phyloP scores from a whole-genome alignment of 768 basidiomycete genomes.

The Leccinum pellstonianum region DNA sequence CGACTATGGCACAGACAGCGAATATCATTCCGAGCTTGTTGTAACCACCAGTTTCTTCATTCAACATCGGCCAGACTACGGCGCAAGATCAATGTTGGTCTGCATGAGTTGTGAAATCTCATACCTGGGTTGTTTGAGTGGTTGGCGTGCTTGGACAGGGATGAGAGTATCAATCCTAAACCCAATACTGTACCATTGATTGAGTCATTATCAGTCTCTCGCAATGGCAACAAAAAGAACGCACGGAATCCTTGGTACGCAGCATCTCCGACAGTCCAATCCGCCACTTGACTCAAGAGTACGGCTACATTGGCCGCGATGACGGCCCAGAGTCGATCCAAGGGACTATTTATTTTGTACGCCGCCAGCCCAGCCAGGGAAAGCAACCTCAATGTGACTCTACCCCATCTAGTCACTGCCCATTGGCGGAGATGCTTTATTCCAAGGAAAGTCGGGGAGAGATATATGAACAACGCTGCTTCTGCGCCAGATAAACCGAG shows the following conservation, averaged over 20 bases:
- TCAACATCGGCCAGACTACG: constrained; percentile 77
- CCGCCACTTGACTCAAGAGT: constrained; percentile 49
- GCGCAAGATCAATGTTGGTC: background rate
- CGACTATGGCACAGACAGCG: constrained; percentile 55
- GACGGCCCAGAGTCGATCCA: constrained; percentile 56
- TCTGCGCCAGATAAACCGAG: constrained; percentile 84
- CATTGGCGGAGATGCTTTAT: constrained; percentile 39
- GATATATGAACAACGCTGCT: constrained; percentile 64
- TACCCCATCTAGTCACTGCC: constrained; percentile 40
- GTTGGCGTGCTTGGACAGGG: constrained; percentile 73
- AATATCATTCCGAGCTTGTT: constrained; percentile 65
- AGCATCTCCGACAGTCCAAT: constrained; percentile 48
- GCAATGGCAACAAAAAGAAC: constrained; percentile 22
- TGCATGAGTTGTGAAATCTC: constrained; percentile 1
- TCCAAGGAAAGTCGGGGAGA: constrained; percentile 66
- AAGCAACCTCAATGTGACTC: constrained; percentile 46
- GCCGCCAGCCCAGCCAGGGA: constrained; percentile 54
- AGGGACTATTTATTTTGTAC: constrained; percentile 49
- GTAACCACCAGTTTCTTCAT: constrained; percentile 62
- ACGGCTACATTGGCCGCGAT: constrained; percentile 50
- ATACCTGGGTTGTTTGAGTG: constrained; percentile 78
- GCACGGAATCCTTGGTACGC: constrained; percentile 49
- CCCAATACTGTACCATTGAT: constrained; percentile 49
- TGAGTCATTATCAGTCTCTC: background rate
- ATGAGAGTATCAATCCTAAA: constrained; percentile 63